Conservation (phyloP, 257 asterid species). For the Phtheirospermum japonicum region DNA sequence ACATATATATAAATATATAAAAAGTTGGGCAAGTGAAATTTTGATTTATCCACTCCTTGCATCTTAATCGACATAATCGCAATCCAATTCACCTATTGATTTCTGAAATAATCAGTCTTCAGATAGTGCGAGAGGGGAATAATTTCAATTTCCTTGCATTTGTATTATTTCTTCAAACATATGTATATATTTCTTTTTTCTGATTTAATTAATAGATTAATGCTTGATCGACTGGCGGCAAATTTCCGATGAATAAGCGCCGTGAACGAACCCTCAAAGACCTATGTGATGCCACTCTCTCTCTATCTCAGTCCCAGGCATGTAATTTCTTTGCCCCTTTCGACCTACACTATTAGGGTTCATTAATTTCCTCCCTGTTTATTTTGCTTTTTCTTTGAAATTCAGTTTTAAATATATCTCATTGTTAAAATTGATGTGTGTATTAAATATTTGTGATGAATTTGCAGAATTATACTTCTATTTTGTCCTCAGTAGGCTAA, state of each 20-base stretch:
- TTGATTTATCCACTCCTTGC: neutral
- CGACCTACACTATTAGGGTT: slow-evolving; percentile 42
- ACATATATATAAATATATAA: no score
- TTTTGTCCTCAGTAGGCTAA: slow-evolving; percentile 1
- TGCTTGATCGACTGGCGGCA: slow-evolving; percentile 46
- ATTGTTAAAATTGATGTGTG: slow-evolving; percentile 16
- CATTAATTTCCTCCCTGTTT: slow-evolving; percentile 15
- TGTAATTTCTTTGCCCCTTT: slow-evolving; percentile 26
- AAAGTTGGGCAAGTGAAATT: neutral
- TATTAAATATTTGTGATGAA: slow-evolving; percentile 14
- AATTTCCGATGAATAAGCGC: slow-evolving; percentile 51
- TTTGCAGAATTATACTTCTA: slow-evolving; percentile 14
- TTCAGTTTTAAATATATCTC: slow-evolving; percentile 13
- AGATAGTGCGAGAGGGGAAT: slow-evolving; percentile 22
- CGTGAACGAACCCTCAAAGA: slow-evolving; percentile 49
- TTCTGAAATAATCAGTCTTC: slow-evolving; percentile 22
- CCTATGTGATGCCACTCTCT: slow-evolving; percentile 51
- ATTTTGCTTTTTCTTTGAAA: neutral
- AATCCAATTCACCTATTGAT: slow-evolving; percentile 31
- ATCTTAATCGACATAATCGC: neutral
- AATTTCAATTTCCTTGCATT: slow-evolving; percentile 30
- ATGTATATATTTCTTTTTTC: slow-evolving; percentile 4
- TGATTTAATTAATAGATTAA: slow-evolving; percentile 28
- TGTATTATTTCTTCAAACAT: slow-evolving; percentile 10
- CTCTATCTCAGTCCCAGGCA: slow-evolving; percentile 55